Percentiles rank a stretch among this genome's conserved stretches.
Evolutionary conservation across 805 yeast genomes (phyloP).

Genomic region (Cyberlindnera misumaiensis): DNA sequence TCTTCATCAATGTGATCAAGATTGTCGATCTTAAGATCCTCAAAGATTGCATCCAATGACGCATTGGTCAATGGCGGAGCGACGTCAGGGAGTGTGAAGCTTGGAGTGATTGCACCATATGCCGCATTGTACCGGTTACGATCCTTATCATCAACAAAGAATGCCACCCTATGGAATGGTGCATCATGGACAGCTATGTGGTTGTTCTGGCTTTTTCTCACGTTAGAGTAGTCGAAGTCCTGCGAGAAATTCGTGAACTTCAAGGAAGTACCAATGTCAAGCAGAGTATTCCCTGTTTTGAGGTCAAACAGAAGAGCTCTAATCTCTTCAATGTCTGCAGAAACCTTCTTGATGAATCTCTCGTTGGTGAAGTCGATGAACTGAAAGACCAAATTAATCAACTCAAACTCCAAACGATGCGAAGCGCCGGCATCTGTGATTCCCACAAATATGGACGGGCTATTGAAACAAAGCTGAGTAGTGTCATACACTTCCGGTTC

Average conservation of each 20-base stretch:
- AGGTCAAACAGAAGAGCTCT: conserved; percentile 25
- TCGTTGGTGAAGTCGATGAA: conserved; percentile 66
- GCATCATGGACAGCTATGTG: conserved; percentile 72
- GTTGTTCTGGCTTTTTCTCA: conserved; percentile 48
- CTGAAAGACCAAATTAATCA: conserved; percentile 29
- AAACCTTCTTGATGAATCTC: conserved; percentile 51
- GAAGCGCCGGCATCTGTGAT: conserved; percentile 30
- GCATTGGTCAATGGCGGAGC: conserved; percentile 51
- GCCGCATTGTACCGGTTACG: conserved; percentile 44
- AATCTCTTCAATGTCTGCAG: conserved; percentile 44
- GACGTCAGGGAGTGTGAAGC: conserved; percentile 57
- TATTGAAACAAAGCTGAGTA: conserved; percentile 50
- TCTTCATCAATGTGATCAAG: conserved; percentile 1
- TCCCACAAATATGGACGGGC: conserved; percentile 40
- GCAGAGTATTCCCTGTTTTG: conserved; percentile 21
- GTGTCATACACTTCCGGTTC: conserved; percentile 60
- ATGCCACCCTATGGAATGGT: conserved; percentile 75
- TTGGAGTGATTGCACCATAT: conserved; percentile 48
- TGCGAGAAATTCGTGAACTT: conserved; percentile 53
- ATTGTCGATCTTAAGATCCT: conserved; percentile 9
- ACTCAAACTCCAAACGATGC: conserved; percentile 17
- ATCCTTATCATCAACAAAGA: conserved; percentile 48
- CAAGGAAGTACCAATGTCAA: conserved; percentile 51
- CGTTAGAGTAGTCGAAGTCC: conserved; percentile 39
- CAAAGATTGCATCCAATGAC: conserved; percentile 32